Evolutionary conservation across 2,329 filamentous ascomycete genomes (phyloP).

Genomic region (Hortaea werneckii): DNA sequence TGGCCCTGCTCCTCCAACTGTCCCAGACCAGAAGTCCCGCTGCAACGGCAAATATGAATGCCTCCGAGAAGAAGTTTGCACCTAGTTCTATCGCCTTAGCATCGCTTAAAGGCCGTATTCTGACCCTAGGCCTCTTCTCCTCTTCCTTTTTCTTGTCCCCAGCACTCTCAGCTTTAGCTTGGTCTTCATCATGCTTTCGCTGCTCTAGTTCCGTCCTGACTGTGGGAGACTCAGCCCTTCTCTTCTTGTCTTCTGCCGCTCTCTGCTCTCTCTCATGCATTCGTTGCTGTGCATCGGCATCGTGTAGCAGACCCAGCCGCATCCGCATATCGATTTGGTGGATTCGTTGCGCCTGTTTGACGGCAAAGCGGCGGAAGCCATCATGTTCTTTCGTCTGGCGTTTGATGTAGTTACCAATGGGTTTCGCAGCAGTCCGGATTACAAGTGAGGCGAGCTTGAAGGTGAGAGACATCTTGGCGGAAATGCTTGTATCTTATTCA

Average conservation of each 20-base stretch:
- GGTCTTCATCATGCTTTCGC: conserved; percentile 49
- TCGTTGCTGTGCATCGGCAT: conserved; percentile 45
- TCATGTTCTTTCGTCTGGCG: conserved; percentile 59
- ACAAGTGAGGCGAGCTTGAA: conserved; percentile 56
- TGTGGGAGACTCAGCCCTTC: conserved; percentile 41
- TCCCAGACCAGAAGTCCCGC: conserved; percentile 54
- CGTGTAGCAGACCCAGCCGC: conserved; percentile 54
- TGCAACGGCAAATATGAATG: conserved; percentile 56
- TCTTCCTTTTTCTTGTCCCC: conserved; percentile 26
- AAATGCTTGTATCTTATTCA: too few relatives aligned
- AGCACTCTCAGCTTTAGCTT: conserved; percentile 31
- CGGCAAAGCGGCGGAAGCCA: conserved; percentile 51
- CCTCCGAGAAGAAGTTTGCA: conserved; percentile 58
- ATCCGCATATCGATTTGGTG: conserved; percentile 60
- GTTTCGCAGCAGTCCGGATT: conserved; percentile 57
- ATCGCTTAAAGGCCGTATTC: conserved; percentile 55
- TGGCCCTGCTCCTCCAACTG: conserved; percentile 49
- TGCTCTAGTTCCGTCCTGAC: conserved; percentile 53
- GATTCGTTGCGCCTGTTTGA: conserved; percentile 52
- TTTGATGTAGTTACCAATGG: conserved; percentile 59
- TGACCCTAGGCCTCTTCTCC: conserved; percentile 32
- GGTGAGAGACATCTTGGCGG: conserved; percentile 48
- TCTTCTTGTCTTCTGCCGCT: conserved; percentile 45
- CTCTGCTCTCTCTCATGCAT: conserved; percentile 45
- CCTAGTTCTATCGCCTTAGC: conserved; percentile 59